phyloP scores from a whole-genome alignment of 441 rosid genomes.

The Populus trichocarpa region DNA sequence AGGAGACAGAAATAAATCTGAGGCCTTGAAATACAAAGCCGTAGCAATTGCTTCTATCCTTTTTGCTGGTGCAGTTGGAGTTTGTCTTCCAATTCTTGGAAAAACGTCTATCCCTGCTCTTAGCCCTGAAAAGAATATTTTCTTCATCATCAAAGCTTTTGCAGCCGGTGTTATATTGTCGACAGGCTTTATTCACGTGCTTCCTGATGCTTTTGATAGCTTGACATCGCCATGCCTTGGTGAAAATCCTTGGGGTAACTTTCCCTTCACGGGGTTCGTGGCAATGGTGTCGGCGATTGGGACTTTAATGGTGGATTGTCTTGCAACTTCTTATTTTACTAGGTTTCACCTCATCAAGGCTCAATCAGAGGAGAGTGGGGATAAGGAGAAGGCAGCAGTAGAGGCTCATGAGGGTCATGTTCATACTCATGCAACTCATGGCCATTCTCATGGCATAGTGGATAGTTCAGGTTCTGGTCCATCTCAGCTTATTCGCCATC shows the following conservation, averaged over 20 bases:
- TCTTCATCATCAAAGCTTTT: constrained; percentile 54
- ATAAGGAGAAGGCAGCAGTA: background rate
- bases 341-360: constrained; percentile 11
- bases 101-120: constrained; percentile 31
- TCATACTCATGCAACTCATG: constrained; percentile 41
- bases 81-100: constrained; percentile 40
- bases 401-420: background rate
- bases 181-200: constrained; percentile 59
- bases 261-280: constrained; percentile 58
- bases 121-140: constrained; percentile 34
- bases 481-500: constrained; percentile 40
- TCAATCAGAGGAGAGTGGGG: background rate
- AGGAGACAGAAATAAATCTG: constrained; percentile 15
- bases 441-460: constrained; percentile 30
- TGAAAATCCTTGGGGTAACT: constrained; percentile 38
- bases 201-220: constrained; percentile 52
- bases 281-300: constrained; percentile 56
- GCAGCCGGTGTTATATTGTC: constrained; percentile 62
- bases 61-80: constrained; percentile 45
- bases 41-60: constrained; percentile 47
- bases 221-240: constrained; percentile 48
- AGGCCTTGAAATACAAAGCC: constrained; percentile 42
- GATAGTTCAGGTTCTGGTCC: constrained; percentile 5
- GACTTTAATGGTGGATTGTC: constrained; percentile 41
- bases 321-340: constrained; percentile 35